A percentile compares a stretch with the other conserved stretches of the same genome.
phyloP scores from a whole-genome alignment of 106 monocot species.

The Cymbidium sinense region DNA sequence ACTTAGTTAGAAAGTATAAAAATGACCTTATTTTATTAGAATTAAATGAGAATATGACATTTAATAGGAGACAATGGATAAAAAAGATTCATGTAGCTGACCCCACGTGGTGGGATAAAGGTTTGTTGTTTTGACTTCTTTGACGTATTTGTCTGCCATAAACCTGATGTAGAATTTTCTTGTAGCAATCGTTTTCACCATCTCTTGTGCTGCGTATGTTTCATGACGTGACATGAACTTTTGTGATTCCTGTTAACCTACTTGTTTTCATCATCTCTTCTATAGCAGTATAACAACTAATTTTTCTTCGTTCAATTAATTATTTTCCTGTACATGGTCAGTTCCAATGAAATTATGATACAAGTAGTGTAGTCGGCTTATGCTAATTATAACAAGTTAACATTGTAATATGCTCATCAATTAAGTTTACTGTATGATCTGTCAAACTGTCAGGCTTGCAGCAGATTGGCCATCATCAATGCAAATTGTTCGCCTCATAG shows the following conservation, averaged over 20 bases:
- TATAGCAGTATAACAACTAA: background rate
- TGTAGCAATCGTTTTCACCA: too few species aligned
- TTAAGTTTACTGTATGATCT: background rate
- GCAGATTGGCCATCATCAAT: constrained; percentile 89
- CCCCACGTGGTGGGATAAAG: too few species aligned
- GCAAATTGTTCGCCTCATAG: constrained; percentile 97
- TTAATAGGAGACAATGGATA: too few species aligned
- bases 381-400: background rate
- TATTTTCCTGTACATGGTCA: background rate
- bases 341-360: background rate
- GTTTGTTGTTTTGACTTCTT: too few species aligned
- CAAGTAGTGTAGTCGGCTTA: background rate
- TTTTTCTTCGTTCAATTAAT: background rate
- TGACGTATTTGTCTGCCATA: too few species aligned
- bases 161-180: too few species aligned
- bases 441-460: constrained; percentile 63
- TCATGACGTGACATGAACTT: background rate
- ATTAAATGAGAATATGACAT: too few species aligned
- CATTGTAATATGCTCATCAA: background rate
- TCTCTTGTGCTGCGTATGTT: too few species aligned
- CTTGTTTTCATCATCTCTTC: background rate
- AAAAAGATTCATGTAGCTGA: too few species aligned
- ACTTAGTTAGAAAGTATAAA: too few species aligned
- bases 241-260: background rate
- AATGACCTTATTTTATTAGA: too few species aligned